phyloP scores from a whole-genome alignment of 2,329 filamentous ascomycete species.

The Macrophomina phaseolina region DNA sequence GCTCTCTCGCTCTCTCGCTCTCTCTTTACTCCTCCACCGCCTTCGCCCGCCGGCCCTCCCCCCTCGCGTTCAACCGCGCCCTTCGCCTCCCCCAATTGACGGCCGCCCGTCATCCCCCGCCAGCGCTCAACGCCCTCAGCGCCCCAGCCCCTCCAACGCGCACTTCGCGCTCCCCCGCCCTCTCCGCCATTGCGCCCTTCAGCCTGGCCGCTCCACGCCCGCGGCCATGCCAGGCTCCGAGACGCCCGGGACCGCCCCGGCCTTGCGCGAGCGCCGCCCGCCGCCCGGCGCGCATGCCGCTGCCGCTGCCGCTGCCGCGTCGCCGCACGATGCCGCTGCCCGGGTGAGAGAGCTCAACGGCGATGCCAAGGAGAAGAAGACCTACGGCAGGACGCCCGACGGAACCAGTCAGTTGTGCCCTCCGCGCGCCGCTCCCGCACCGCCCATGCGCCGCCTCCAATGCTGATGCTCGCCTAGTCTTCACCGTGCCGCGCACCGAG shows the following conservation, averaged over 20 bases:
- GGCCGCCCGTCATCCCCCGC: not conserved
- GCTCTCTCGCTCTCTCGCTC: not conserved
- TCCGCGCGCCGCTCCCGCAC: not conserved
- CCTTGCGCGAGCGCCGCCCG: constrained; percentile 20
- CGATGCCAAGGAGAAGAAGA: constrained; percentile 69
- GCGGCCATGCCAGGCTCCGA: constrained; percentile 24
- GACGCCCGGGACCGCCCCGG: constrained; percentile 20
- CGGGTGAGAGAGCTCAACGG: constrained; percentile 58
- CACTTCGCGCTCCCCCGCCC: not conserved
- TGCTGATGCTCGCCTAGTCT: constrained; percentile 65
- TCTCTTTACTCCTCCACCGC: constrained; percentile 3
- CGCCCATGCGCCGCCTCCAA: not conserved
- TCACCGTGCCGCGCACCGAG: constrained; percentile 92
- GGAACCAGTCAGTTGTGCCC: constrained; percentile 74
- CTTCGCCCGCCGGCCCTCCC: not conserved
- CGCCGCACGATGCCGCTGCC: constrained; percentile 29
- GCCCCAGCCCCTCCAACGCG: not conserved
- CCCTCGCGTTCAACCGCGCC: constrained; percentile 6
- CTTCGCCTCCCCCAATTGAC: not conserved
- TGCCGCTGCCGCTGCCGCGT: constrained; percentile 31
- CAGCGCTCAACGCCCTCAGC: not conserved
- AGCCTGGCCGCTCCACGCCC: not conserved
- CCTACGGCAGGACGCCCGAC: constrained; percentile 87
- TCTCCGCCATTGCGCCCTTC: not conserved
- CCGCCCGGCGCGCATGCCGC: not conserved